A percentile compares a stretch with the other conserved stretches of the same genome.
Conservation (phyloP, 192 early-diverging fungal species). For the Rhizoclosmatium sp. region DNA sequence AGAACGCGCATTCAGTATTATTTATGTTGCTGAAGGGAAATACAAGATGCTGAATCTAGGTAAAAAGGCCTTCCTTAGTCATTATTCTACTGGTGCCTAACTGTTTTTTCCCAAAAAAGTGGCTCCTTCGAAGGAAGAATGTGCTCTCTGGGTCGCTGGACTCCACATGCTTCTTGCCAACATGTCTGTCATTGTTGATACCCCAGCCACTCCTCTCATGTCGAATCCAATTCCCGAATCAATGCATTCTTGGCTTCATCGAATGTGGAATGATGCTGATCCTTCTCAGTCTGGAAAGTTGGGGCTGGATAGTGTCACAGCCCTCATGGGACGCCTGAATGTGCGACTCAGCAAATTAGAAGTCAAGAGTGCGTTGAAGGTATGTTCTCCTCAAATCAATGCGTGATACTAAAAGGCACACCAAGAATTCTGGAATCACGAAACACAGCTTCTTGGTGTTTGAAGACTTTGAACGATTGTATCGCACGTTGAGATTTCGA, state of each 20-base stretch:
- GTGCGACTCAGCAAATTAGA: constrained; percentile 68
- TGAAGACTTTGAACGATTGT: constrained; percentile 66
- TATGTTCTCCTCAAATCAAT: background rate
- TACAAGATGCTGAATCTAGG: constrained; percentile 65
- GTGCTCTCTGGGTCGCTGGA: constrained; percentile 55
- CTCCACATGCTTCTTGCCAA: constrained; percentile 59
- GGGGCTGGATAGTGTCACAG: constrained; percentile 57
- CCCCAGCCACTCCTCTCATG: constrained; percentile 14
- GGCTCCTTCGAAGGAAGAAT: constrained; percentile 50
- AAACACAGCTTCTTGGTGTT: constrained; percentile 61
- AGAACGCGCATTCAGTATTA: constrained; percentile 58
- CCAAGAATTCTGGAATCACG: constrained; percentile 59
- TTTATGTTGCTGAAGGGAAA: constrained; percentile 53
- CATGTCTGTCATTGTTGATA: constrained; percentile 33
- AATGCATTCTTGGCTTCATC: constrained; percentile 50
- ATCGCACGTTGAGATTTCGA: constrained; percentile 65
- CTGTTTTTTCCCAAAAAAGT: constrained; percentile 34
- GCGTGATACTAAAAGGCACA: background rate
- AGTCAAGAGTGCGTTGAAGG: constrained; percentile 68
- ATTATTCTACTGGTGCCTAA: background rate
- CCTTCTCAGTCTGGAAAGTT: constrained; percentile 35
- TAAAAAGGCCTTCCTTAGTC: constrained; percentile 20
- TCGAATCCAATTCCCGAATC: constrained; percentile 11
- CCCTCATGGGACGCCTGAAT: constrained; percentile 63
- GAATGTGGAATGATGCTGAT: constrained; percentile 56